Percentiles rank a stretch among this genome's conserved stretches.
Evolutionary conservation across 2,329 filamentous ascomycete species (phyloP).

Genomic region (Colletotrichum sp.): DNA sequence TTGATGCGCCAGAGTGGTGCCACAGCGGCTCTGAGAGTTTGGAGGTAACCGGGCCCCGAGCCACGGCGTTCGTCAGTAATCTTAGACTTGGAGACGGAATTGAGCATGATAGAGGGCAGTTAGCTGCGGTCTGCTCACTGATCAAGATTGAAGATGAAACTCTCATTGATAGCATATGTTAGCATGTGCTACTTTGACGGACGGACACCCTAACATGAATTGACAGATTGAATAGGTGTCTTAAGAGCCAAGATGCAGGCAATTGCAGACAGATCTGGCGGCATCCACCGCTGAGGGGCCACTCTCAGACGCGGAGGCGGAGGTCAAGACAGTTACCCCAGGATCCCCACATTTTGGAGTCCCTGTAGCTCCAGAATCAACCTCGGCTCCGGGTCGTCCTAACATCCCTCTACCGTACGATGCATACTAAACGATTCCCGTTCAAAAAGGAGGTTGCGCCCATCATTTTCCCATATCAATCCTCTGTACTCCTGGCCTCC

Average conservation of each 20-base stretch:
- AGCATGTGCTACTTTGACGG: not conserved
- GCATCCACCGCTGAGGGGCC: not conserved
- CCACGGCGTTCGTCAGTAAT: not conserved
- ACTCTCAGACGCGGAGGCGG: constrained; percentile 12
- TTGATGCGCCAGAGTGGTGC: constrained; percentile 1
- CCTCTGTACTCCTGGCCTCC: not conserved
- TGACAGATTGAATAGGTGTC: not conserved
- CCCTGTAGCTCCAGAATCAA: constrained; percentile 17
- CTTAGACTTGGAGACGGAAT: not conserved
- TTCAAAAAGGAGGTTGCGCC: constrained; percentile 7
- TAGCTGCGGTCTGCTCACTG: not conserved
- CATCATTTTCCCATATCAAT: not conserved
- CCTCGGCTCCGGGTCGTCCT: constrained; percentile 17
- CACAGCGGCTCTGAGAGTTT: not conserved
- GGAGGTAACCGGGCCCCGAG: not conserved
- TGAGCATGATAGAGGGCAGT: not conserved
- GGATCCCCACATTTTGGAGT: constrained; percentile 17
- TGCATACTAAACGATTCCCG: not conserved
- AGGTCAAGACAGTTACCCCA: constrained; percentile 19
- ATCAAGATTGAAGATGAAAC: not conserved
- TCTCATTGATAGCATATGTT: rapidly evolving
- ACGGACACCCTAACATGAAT: not conserved
- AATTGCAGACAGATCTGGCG: not conserved
- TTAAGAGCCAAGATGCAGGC: not conserved
- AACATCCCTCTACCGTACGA: constrained; percentile 9